phyloP scores from a whole-genome alignment of 106 monocot genomes.

The Ottelia alismoides region DNA sequence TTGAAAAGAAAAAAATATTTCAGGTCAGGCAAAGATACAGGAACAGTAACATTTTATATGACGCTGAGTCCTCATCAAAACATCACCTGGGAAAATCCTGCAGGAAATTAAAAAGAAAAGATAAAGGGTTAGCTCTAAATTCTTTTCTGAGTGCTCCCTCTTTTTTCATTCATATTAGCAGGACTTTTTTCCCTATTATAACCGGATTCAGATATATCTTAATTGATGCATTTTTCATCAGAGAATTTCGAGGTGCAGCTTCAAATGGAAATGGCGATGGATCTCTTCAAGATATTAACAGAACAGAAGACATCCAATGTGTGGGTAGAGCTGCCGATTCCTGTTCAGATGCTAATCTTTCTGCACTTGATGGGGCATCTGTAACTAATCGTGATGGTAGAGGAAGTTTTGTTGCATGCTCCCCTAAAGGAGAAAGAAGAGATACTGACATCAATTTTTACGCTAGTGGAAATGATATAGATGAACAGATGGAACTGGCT shows the following conservation, averaged over 20 bases:
- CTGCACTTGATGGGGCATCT: constrained; percentile 17
- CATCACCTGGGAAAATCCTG: constrained; percentile 68
- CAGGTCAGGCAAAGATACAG: constrained; percentile 44
- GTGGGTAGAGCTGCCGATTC: not conserved
- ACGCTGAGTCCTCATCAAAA: constrained; percentile 35
- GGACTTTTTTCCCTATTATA: too few species aligned
- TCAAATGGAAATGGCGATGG: not conserved
- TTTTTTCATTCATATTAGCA: too few species aligned
- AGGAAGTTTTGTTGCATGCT: not conserved
- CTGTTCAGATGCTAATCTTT: too few species aligned
- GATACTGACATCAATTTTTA: constrained; percentile 2
- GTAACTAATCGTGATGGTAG: constrained; percentile 3
- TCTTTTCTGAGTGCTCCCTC: too few species aligned
- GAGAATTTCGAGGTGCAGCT: not conserved
- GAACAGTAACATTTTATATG: constrained; percentile 13
- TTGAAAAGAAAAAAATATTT: constrained; percentile 34
- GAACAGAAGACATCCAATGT: not conserved
- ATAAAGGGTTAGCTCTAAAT: constrained; percentile 44
- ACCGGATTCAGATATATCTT: too few species aligned
- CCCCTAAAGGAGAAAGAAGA: constrained; percentile 16
- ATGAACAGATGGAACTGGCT: constrained; percentile 60
- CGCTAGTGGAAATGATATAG: constrained; percentile 18
- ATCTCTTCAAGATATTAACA: not conserved
- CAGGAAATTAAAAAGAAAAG: constrained; percentile 45
- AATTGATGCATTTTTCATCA: not conserved